Percentiles rank a stretch among this genome's conserved stretches.
phyloP scores from a whole-genome alignment of 2,329 filamentous ascomycete species.

The Magnaporthiopsis incrustans region DNA sequence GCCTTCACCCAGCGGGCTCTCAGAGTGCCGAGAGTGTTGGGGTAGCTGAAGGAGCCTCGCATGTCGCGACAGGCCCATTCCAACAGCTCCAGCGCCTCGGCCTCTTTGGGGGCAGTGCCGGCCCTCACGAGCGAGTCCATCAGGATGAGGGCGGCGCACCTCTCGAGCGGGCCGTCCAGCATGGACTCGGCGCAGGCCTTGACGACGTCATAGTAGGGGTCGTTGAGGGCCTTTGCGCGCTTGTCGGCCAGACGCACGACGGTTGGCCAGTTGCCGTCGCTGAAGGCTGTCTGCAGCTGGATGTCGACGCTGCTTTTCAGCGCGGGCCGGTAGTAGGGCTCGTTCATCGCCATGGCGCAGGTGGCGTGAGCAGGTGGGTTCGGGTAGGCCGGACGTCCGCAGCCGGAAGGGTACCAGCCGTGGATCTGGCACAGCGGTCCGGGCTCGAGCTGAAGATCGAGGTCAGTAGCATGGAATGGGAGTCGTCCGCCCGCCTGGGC shows the following conservation, averaged over 20 bases:
- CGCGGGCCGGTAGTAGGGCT: constrained; percentile 23
- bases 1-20: constrained; percentile 44
- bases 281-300: constrained; percentile 47
- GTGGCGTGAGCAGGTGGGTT: background rate
- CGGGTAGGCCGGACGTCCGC: background rate
- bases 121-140: constrained; percentile 40
- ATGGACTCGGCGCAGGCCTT: constrained; percentile 44
- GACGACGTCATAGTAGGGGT: constrained; percentile 47
- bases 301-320: constrained; percentile 44
- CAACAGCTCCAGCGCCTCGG: constrained; percentile 43
- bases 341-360: constrained; percentile 17
- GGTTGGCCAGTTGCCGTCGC: constrained; percentile 43
- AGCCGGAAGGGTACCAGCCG: too few relatives aligned
- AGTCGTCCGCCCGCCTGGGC: background rate
- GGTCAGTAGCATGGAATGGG: background rate
- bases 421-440: background rate
- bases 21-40: constrained; percentile 40
- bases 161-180: constrained; percentile 39
- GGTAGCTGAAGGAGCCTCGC: constrained; percentile 26
- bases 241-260: constrained; percentile 45
- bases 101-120: constrained; percentile 37
- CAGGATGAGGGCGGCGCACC: constrained; percentile 33
- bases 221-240: constrained; percentile 38
- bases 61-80: constrained; percentile 41
- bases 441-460: background rate